phyloP scores from a whole-genome alignment of 495 filamentous ascomycete genomes.

The Darksidea phi region DNA sequence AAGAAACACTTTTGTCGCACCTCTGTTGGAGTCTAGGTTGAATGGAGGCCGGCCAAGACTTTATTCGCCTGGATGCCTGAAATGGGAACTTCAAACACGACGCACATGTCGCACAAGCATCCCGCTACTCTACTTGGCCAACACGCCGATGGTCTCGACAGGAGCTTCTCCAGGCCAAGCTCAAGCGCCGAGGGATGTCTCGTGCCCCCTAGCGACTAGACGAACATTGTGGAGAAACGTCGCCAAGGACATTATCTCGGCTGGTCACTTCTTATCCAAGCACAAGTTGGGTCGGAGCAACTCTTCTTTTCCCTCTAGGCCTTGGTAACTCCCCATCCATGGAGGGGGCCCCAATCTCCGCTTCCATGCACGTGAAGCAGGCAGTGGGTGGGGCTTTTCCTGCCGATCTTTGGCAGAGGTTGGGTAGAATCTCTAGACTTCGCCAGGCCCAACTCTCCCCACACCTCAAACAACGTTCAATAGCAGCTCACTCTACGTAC shows the following conservation, averaged over 20 bases:
- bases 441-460: not conserved
- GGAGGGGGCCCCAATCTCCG: not conserved
- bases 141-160: constrained; percentile 22
- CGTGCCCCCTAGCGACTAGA: not conserved
- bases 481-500: not conserved
- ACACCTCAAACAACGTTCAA: not conserved
- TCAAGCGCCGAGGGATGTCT: constrained; percentile 17
- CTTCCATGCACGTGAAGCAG: constrained; percentile 4
- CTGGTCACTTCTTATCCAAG: constrained; percentile 18
- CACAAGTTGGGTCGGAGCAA: constrained; percentile 9
- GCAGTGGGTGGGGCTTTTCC: not conserved
- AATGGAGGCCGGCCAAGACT: constrained; percentile 16
- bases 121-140: constrained; percentile 16
- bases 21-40: constrained; percentile 11
- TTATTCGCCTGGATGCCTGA: constrained; percentile 14
- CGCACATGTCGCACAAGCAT: constrained; percentile 16
- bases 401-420: not conserved
- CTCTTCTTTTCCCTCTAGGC: not conserved
- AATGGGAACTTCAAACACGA: not conserved
- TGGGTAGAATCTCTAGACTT: not conserved
- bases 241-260: constrained; percentile 1
- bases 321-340: constrained; percentile 9
- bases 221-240: constrained; percentile 6
- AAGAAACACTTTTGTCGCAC: constrained; percentile 27
- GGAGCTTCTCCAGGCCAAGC: constrained; percentile 26